phyloP scores from a whole-genome alignment of 179 eudicot species.

The Silene vulgaris region DNA sequence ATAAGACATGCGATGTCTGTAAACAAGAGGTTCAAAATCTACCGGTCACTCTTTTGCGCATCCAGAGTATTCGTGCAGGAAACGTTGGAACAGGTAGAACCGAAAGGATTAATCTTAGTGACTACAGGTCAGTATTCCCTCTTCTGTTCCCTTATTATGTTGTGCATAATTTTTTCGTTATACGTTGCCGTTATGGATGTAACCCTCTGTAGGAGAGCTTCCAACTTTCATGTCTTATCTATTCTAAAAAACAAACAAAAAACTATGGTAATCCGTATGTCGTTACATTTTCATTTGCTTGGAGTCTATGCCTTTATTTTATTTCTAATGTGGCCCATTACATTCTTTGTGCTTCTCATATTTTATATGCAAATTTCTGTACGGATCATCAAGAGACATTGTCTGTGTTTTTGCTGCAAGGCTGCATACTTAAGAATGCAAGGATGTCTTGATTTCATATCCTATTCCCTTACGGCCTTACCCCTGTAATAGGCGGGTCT shows the following conservation, averaged over 20 bases:
- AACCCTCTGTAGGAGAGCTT: not conserved
- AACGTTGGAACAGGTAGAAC: slow-evolving; percentile 27
- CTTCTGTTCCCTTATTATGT: not conserved
- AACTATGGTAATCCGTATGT: not conserved
- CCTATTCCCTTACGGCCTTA: no score
- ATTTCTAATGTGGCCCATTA: not conserved
- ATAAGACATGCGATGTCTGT: slow-evolving; percentile 80
- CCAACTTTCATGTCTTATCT: no score
- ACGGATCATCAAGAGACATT: not conserved
- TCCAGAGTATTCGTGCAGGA: slow-evolving; percentile 48
- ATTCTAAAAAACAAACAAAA: not conserved
- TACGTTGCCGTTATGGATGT: not conserved
- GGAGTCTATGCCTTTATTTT: no score
- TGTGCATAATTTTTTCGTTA: not conserved
- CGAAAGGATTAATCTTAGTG: slow-evolving; percentile 38
- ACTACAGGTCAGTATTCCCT: slow-evolving; percentile 51
- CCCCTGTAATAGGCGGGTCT: no score
- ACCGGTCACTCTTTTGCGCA: slow-evolving; percentile 76
- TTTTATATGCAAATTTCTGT: not conserved
- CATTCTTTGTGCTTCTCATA: not conserved
- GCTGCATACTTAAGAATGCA: no score
- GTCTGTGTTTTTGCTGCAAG: not conserved
- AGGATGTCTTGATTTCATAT: no score
- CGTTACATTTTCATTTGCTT: not conserved
- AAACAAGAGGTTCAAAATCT: slow-evolving; percentile 68